phyloP scores from a whole-genome alignment of 768 basidiomycete species.

The Strobilomyces confusus region DNA sequence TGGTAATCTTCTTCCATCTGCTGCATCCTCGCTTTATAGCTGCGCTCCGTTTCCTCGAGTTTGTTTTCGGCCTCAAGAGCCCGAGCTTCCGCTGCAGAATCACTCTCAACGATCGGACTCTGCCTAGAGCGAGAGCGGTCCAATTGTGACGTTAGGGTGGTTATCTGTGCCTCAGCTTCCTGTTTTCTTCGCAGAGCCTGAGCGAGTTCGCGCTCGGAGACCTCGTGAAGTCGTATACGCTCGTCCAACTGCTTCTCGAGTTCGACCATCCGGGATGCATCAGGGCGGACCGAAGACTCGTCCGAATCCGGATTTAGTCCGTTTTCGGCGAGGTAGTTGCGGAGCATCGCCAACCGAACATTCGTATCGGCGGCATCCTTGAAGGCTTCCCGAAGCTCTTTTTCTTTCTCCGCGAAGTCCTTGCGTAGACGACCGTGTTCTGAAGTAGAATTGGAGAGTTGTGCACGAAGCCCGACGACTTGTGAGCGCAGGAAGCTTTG shows the following conservation, averaged over 20 bases:
- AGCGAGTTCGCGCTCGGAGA: slow-evolving; percentile 71
- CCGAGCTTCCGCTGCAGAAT: slow-evolving; percentile 39
- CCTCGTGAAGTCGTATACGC: slow-evolving; percentile 65
- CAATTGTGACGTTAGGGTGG: slow-evolving; percentile 59
- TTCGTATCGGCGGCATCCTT: slow-evolving; percentile 67
- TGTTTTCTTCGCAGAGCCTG: slow-evolving; percentile 61
- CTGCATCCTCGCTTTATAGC: slow-evolving; percentile 74
- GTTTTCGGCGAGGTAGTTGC: slow-evolving; percentile 84
- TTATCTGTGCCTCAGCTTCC: slow-evolving; percentile 70
- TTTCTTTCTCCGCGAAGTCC: slow-evolving; percentile 64
- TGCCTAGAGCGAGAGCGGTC: slow-evolving; percentile 59
- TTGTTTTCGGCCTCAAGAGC: slow-evolving; percentile 71
- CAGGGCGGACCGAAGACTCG: slow-evolving; percentile 35
- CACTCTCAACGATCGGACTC: slow-evolving; percentile 44
- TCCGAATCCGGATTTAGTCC: slow-evolving; percentile 79
- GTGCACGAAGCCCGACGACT: slow-evolving; percentile 66
- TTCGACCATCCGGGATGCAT: slow-evolving; percentile 54
- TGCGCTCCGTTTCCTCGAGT: slow-evolving; percentile 73
- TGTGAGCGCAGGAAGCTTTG: slow-evolving; percentile 66
- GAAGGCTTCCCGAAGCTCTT: slow-evolving; percentile 55
- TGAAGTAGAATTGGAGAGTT: slow-evolving; percentile 62
- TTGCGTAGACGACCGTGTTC: slow-evolving; percentile 69
- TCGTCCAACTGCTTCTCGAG: slow-evolving; percentile 79
- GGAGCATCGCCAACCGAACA: slow-evolving; percentile 73
- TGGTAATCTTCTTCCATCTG: slow-evolving; percentile 96